These are phyloP conservation scores for Erodium maritimum DNA, from an alignment of 345 rosid genomes.

Conservation along the genomic window DNA sequence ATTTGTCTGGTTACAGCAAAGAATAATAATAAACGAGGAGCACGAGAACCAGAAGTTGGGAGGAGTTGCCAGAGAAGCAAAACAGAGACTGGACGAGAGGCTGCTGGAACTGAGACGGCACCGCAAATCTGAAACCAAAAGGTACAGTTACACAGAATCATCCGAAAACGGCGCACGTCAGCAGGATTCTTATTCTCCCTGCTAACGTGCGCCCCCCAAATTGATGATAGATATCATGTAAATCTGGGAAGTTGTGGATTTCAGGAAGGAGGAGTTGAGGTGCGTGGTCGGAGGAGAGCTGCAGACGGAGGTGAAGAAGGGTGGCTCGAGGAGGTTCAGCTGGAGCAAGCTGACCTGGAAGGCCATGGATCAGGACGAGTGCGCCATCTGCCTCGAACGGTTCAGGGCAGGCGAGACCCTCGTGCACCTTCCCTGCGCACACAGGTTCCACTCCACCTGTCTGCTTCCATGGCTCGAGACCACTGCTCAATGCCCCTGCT, in stretches of 20 bases:
- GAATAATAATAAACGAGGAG: slow-evolving; percentile 22
- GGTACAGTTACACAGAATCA: slow-evolving; percentile 11
- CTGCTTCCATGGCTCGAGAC: slow-evolving; percentile 60
- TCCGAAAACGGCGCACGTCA: slow-evolving; percentile 3
- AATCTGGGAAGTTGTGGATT: background rate
- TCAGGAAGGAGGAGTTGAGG: slow-evolving; percentile 14
- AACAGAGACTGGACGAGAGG: slow-evolving; percentile 59
- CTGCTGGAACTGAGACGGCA: slow-evolving; percentile 38
- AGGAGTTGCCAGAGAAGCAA: slow-evolving; percentile 65
- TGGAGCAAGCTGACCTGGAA: slow-evolving; percentile 52
- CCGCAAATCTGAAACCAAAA: slow-evolving; percentile 22
- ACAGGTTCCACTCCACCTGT: slow-evolving; percentile 59
- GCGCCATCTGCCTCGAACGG: slow-evolving; percentile 57
- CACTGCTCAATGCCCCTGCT: slow-evolving; percentile 59
- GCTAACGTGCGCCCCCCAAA: background rate
- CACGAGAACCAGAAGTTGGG: slow-evolving; percentile 46
- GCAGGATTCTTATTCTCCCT: background rate
- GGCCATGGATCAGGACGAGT: slow-evolving; percentile 48
- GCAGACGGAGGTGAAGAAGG: slow-evolving; percentile 29
- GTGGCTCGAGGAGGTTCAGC: slow-evolving; percentile 22
- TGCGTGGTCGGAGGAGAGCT: slow-evolving; percentile 15
- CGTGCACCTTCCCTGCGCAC: slow-evolving; percentile 44
- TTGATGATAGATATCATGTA: too few species aligned
- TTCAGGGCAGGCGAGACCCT: slow-evolving; percentile 47
- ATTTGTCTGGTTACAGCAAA: too few species aligned